Evolutionary conservation across 23 red algal genomes (phyloP).

Genomic region (Cyanidiococcus yangmingshanensis): DNA sequence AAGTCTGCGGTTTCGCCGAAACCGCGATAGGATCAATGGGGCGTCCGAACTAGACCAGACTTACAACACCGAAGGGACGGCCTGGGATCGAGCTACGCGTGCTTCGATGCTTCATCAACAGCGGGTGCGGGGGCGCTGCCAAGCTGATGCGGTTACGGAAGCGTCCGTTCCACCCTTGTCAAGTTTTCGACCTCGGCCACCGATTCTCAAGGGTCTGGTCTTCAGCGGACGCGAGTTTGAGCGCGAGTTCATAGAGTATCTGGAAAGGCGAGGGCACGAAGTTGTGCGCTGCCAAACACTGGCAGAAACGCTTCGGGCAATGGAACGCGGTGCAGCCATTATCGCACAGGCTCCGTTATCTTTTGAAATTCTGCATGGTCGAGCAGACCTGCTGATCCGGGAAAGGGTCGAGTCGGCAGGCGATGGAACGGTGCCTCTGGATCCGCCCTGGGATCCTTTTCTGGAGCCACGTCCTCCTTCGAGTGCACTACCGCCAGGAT

Average conservation of each 20-base stretch:
- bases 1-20: not conserved
- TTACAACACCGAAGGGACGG: not conserved
- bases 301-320: not conserved
- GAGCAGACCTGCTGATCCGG: not conserved
- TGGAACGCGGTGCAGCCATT: not conserved
- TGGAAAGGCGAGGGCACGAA: not conserved
- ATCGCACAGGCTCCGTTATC: not conserved
- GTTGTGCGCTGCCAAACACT: not conserved
- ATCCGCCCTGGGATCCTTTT: not conserved
- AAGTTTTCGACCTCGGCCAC: not conserved
- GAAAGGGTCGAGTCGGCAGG: not conserved
- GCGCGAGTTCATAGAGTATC: not conserved
- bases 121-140: not conserved
- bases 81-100: not conserved
- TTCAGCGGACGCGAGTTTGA: not conserved
- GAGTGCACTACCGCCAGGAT: not conserved
- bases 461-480: not conserved
- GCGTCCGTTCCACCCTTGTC: not conserved
- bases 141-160: not conserved
- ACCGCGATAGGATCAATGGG: not conserved
- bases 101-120: not conserved
- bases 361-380: not conserved
- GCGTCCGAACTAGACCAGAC: not conserved
- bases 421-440: not conserved
- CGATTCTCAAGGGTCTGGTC: not conserved